These are phyloP conservation scores for Trichoderma sp. DNA, from an alignment of 2,329 filamentous ascomycete genomes.

Conservation along the genomic window DNA sequence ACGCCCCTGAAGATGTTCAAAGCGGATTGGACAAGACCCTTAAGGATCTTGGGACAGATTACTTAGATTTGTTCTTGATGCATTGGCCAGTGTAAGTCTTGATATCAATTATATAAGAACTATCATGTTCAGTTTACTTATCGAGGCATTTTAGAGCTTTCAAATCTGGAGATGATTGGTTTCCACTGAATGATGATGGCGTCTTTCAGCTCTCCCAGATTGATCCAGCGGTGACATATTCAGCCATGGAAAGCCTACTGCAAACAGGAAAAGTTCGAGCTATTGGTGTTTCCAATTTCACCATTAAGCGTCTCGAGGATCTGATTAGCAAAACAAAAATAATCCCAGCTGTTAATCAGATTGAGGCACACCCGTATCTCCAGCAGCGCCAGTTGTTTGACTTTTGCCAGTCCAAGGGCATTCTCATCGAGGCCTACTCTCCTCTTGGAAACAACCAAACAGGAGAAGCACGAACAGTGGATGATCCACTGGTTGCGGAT, in stretches of 20 bases:
- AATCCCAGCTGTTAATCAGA: conserved; percentile 75
- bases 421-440: conserved; percentile 72
- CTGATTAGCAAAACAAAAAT: conserved; percentile 65
- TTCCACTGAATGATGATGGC: not conserved
- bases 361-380: conserved; percentile 79
- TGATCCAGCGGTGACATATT: conserved; percentile 23
- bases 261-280: conserved; percentile 71
- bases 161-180: conserved; percentile 79
- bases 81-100: conserved; percentile 59
- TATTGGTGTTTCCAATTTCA: conserved; percentile 87
- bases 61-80: conserved; percentile 71
- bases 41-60: conserved; percentile 62
- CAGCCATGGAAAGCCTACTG: conserved; percentile 71
- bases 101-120: not conserved
- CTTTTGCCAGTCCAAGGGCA: conserved; percentile 71
- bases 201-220: not conserved
- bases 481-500: not conserved
- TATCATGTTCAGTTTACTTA: conserved; percentile 40
- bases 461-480: conserved; percentile 37
- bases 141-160: conserved; percentile 72
- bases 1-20: conserved; percentile 60
- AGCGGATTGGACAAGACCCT: conserved; percentile 62
- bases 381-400: conserved; percentile 74
- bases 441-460: conserved; percentile 67
- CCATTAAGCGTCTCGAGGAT: conserved; percentile 76